Base-by-base conservation (phyloP, 2,329 filamentous ascomycete genomes). In the Fusarium cyanostomum region DNA sequence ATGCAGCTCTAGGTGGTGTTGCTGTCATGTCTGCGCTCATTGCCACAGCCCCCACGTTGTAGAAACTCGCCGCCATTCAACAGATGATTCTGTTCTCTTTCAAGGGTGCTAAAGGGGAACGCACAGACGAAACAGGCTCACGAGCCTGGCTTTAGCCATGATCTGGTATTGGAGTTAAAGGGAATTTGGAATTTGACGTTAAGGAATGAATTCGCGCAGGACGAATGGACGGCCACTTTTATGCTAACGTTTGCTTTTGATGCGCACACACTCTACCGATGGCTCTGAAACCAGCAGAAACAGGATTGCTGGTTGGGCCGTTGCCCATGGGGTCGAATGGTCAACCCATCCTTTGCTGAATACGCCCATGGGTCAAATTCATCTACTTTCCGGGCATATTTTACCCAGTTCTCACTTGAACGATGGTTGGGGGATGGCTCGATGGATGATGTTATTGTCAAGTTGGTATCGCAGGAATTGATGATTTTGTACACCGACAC, bases 1-100 rank as follows among this genome's bases (percentile, higher is more conserved):
- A 74, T 33, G 76, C 73, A 10, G 73, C 77, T 6, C 62, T 79
- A 4, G 77, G 77, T 8, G 77, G 77, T 16, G 67, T 76, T 8
- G 75, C 75, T n/a, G 77, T 78, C 34, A 74, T 78, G 72, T 75
- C 76, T 21, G 77, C 75, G 4, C 59, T 79, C 31, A 78, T 79
- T 46, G 77, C 75, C 16, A 78, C 76, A 4, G 77, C 77, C 4
- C 77, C 77, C 4, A 62, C 66, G 10, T 56, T 71, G 34, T 61
- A 53, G 34, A 34, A 15, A 7, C 12, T 4, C 7, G n/a, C 52
- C 10, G 7, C 10, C 10, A 2, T 55, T 72, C 18, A 12, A 9
- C 31, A 30, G 37, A 28, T 30, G 12, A n/a, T 15, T 24, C 26
- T 31, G 12, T 21, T n/a, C 16, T n/a, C 16, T 21, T 21, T 12